Conservation (phyloP, 2,329 filamentous ascomycete genomes). For the Cladobotryum mycophilum region DNA sequence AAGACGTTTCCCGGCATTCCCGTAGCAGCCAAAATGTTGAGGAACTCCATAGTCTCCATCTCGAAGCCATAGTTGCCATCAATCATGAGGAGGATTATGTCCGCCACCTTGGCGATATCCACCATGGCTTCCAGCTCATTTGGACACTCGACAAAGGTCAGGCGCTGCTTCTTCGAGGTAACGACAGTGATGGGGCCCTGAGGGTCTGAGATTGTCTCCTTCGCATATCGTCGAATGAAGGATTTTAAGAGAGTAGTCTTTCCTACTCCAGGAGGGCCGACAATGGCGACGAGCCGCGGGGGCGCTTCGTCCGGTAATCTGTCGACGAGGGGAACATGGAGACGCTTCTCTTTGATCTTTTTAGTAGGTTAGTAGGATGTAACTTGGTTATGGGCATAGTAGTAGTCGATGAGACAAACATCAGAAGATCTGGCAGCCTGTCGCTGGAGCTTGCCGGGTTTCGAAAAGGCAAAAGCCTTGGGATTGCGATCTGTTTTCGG, state of each 20-base stretch:
- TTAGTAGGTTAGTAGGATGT: constrained; percentile 16
- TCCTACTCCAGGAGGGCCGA: constrained; percentile 89
- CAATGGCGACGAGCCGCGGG: constrained; percentile 85
- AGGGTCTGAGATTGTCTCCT: constrained; percentile 85
- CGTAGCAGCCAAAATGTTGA: constrained; percentile 86
- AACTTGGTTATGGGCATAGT: constrained; percentile 16
- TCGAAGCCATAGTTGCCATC: constrained; percentile 98
- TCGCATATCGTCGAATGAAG: constrained; percentile 86
- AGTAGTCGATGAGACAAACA: constrained; percentile 35
- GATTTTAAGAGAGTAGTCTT: constrained; percentile 97
- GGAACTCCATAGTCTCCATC: constrained; percentile 99
- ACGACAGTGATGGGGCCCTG: constrained; percentile 92
- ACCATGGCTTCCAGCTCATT: constrained; percentile 96
- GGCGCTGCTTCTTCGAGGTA: constrained; percentile 87
- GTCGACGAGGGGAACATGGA: constrained; percentile 96
- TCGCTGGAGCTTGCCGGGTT: constrained; percentile 72
- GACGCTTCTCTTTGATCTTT: constrained; percentile 86
- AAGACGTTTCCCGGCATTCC: constrained; percentile 99
- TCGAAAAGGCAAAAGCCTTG: constrained; percentile 82
- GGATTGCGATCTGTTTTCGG: constrained; percentile 61
- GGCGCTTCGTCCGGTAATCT: constrained; percentile 92
- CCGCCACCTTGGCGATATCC: constrained; percentile 92
- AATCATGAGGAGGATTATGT: constrained; percentile 96
- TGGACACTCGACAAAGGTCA: constrained; percentile 97
- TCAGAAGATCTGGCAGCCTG: constrained; percentile 67